A percentile compares a stretch with the other conserved stretches of the same genome.
Evolutionary conservation across 2,329 filamentous ascomycete genomes (phyloP).

Genomic region (Cordyceps militaris): DNA sequence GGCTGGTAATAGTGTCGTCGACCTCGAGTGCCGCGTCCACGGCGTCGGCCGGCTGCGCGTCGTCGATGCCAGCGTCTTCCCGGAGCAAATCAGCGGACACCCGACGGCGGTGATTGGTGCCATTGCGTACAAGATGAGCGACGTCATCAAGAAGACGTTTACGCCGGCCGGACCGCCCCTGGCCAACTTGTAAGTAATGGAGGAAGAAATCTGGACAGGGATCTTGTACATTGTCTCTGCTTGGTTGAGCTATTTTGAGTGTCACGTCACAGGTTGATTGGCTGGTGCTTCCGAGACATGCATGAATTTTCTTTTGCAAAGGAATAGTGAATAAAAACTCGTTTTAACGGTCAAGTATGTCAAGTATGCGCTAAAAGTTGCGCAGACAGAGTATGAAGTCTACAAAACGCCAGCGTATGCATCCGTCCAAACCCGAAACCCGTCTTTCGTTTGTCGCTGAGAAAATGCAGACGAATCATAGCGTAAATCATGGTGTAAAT

Average conservation of each 20-base stretch:
- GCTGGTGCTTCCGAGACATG: not conserved
- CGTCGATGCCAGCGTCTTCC: constrained; percentile 51
- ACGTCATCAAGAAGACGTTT: constrained; percentile 13
- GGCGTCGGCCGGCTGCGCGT: constrained; percentile 47
- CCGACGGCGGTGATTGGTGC: constrained; percentile 18
- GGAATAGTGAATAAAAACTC: not conserved
- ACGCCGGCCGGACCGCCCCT: not conserved
- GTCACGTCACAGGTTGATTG: not conserved
- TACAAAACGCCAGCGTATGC: constrained; percentile 1
- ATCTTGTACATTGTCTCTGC: not conserved
- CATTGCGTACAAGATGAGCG: constrained; percentile 17
- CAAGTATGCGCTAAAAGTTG: no score
- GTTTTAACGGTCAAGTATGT: not conserved
- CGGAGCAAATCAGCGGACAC: constrained; percentile 26
- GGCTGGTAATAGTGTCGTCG: constrained; percentile 26
- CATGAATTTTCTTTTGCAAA: not conserved
- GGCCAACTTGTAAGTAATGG: not conserved
- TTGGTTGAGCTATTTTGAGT: not conserved
- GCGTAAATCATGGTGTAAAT: constrained; percentile 2
- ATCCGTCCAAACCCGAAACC: constrained; percentile 1
- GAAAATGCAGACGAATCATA: constrained; percentile 2
- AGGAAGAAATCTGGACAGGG: no score
- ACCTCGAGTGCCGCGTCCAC: constrained; percentile 46
- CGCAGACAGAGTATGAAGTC: not conserved
- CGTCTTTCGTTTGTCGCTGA: not conserved